These are phyloP conservation scores for Pulveroboletus sp. DNA, from an alignment of 768 basidiomycete species.

Conservation along the genomic window DNA sequence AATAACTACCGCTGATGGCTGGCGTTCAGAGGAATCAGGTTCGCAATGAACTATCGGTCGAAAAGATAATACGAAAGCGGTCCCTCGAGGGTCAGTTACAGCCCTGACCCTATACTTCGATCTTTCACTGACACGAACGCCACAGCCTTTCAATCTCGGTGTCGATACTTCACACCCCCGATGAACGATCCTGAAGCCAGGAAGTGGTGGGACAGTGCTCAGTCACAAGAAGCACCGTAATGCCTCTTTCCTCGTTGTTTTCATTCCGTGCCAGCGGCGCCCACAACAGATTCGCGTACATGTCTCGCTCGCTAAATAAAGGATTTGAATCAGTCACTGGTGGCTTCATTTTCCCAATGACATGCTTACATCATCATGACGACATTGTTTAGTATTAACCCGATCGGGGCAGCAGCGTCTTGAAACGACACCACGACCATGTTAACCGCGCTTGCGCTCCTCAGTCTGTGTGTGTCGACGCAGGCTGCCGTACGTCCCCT, in stretches of 20 bases:
- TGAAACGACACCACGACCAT: conserved; percentile 20
- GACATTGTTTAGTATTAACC: conserved; percentile 10
- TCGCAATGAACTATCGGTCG: conserved; percentile 68
- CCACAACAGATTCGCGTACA: conserved; percentile 13
- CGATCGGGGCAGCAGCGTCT: neutral
- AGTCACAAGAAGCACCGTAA: conserved; percentile 33
- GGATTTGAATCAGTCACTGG: neutral
- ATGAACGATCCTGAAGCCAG: conserved; percentile 52
- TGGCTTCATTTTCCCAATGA: neutral
- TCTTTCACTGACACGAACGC: conserved; percentile 16
- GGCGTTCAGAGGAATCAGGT: conserved; percentile 61
- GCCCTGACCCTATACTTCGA: conserved; percentile 15
- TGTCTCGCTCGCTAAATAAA: conserved; percentile 6
- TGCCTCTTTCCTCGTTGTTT: conserved; percentile 29
- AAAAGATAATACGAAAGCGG: conserved; percentile 65
- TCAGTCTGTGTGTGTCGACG: conserved; percentile 13
- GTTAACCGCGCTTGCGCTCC: conserved; percentile 16
- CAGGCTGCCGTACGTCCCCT: conserved; percentile 16
- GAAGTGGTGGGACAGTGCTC: conserved; percentile 50
- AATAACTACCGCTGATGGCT: conserved; percentile 27
- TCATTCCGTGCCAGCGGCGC: conserved; percentile 20
- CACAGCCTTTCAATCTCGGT: conserved; percentile 73
- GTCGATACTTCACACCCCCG: conserved; percentile 74
- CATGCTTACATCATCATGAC: conserved; percentile 28
- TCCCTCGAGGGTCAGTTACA: conserved; percentile 60